Evolutionary conservation across 805 yeast genomes (phyloP), one percentile per base, ranked within the genome.

Genomic region (Starmera quercuum): DNA sequence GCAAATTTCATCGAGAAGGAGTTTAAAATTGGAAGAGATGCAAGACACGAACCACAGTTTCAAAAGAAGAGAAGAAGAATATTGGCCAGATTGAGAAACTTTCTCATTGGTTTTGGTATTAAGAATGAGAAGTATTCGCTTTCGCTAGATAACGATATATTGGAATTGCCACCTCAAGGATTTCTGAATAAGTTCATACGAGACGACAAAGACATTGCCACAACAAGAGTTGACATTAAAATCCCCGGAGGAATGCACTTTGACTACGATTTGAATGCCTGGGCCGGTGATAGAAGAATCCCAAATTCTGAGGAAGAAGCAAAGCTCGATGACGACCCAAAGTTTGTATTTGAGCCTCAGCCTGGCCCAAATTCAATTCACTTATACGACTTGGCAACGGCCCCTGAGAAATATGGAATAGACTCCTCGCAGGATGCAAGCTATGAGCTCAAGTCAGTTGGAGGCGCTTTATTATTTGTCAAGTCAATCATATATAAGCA

Each of bases 381-480:
- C 14, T 29, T 45, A 35, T 20, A 30, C 4, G 48, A 45, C 17
- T 15, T 44, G 7, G 27, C 41, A 0, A 10, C 12, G 8, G 15
- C 39, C 23, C 32, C 30, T 7, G 39, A 37, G 14, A 37, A 42
- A 23, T 46, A 20, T 26, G 40, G 40, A 1, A 17, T 49, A 10
- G 31, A 33, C 9, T 20, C 19, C 2, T 24, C 33, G 2, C 21
- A 24, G 10, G 24, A 15, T 21, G 32, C 42, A 4, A 23, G 36
- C 7, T 35, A 32, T 21, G 44, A 44, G 23, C 23, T 69, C 10
- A 71, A 64, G 39, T 66, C 75, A 3, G 75, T 71, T 9, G 75
- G 76, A 7, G 73, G 75, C 6, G 73, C 73, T 2, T 58, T 70
- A 3, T 52, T 71, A n/a, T 70, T 64, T 40, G 59, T 56, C 6